Conservation (phyloP, 2,329 filamentous ascomycete genomes). For the Penicillium decumbens region DNA sequence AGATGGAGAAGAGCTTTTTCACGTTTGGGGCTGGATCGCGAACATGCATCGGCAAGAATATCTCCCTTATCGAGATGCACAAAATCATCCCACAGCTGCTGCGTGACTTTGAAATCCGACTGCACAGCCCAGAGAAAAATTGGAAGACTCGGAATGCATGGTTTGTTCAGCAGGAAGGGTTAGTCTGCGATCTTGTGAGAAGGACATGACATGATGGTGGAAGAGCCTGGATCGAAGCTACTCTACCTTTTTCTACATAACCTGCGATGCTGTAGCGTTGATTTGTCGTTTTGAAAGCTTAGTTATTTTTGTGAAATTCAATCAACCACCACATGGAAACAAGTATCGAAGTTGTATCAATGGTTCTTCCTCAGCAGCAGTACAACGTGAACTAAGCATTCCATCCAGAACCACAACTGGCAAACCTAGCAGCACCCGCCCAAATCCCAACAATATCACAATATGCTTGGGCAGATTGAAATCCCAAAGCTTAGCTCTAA, state of each 20-base stretch:
- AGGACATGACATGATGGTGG: background rate
- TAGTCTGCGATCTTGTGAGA: conserved; percentile 1
- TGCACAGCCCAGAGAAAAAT: conserved; percentile 5
- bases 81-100: conserved; percentile 31
- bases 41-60: conserved; percentile 33
- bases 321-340: too few species aligned
- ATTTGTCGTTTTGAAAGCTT: too few species aligned
- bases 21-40: conserved; percentile 30
- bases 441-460: background rate
- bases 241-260: too few species aligned
- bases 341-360: too few species aligned
- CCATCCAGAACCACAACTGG: background rate
- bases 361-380: too few species aligned
- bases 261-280: too few species aligned
- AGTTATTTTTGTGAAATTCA: too few species aligned
- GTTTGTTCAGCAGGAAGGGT: conserved; percentile 20
- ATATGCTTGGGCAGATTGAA: conserved; percentile 5
- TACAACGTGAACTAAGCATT: background rate
- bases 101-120: conserved; percentile 17
- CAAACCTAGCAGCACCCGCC: background rate
- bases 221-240: too few species aligned
- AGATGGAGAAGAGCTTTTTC: conserved; percentile 31
- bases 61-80: conserved; percentile 33
- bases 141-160: conserved; percentile 17
- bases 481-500: conserved; percentile 7